Evolutionary conservation across 805 yeast genomes (phyloP).

Genomic region (Debaryomyces hansenii): DNA sequence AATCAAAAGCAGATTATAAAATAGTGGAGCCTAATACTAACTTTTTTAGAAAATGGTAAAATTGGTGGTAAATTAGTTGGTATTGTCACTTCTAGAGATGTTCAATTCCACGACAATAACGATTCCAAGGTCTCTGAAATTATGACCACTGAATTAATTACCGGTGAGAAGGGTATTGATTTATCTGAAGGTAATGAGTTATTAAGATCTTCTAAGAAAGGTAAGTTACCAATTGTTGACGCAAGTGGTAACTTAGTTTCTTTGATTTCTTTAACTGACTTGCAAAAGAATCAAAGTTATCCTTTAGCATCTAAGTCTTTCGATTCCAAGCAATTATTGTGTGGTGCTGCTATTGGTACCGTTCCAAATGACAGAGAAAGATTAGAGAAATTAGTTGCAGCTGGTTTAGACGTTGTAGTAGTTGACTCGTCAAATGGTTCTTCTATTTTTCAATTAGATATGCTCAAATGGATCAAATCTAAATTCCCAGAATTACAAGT

Average conservation of each 20-base stretch:
- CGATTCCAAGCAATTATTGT: conserved; percentile 89
- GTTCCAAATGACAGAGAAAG: conserved; percentile 85
- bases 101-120: conserved; percentile 86
- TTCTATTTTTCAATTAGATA: conserved; percentile 89
- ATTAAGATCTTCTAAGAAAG: conserved; percentile 91
- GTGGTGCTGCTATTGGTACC: conserved; percentile 99
- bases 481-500: conserved; percentile 80
- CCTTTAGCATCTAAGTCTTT: conserved; percentile 95
- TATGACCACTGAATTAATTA: conserved; percentile 87
- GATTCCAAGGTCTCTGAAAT: conserved; percentile 63
- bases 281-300: conserved; percentile 91
- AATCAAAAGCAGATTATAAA: not conserved
- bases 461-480: conserved; percentile 88
- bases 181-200: conserved; percentile 86
- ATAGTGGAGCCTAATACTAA: conserved; percentile 18
- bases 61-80: conserved; percentile 90
- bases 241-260: conserved; percentile 72
- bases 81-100: conserved; percentile 94
- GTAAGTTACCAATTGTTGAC: conserved; percentile 95
- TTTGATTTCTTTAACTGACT: conserved; percentile 90
- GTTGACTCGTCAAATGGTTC: conserved; percentile 97
- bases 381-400: conserved; percentile 79
- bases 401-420: conserved; percentile 96
- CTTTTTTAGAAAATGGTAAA: conserved; percentile 70
- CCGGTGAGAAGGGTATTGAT: conserved; percentile 80